A percentile compares a stretch with the other conserved stretches of the same genome.
phyloP scores from a whole-genome alignment of 345 rosid species.

The Salix exigua region DNA sequence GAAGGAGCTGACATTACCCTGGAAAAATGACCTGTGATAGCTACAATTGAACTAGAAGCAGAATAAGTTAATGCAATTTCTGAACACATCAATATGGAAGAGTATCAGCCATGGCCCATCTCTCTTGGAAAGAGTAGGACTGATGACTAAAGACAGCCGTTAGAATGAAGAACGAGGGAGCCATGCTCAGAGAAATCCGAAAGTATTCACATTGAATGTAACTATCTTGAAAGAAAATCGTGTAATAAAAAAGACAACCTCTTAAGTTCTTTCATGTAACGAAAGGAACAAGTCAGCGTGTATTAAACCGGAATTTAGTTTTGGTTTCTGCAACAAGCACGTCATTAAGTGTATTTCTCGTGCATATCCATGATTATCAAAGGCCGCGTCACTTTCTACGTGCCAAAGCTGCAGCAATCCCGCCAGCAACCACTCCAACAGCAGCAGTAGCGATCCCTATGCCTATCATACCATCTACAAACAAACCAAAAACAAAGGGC shows the following conservation, averaged over 20 bases:
- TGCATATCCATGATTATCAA: neutral
- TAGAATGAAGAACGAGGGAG: neutral
- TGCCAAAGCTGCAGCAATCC: conserved; percentile 71
- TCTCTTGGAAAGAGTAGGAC: neutral
- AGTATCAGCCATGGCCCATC: too few relatives aligned
- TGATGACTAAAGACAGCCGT: neutral
- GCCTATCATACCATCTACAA: conserved; percentile 78
- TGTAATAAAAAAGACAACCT: neutral
- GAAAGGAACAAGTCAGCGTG: neutral
- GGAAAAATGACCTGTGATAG: too few relatives aligned
- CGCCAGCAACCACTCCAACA: conserved; percentile 72
- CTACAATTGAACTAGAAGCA: too few relatives aligned
- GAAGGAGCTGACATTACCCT: too few relatives aligned
- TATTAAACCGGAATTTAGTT: neutral
- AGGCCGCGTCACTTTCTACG: conserved; percentile 47
- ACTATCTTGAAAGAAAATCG: neutral
- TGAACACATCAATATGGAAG: too few relatives aligned
- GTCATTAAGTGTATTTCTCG: neutral
- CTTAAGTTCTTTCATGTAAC: neutral
- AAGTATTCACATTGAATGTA: neutral
- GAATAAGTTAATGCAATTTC: too few relatives aligned
- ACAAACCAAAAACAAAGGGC: neutral
- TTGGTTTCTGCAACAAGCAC: neutral
- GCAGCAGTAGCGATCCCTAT: conserved; percentile 79
- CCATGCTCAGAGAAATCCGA: neutral